Evolutionary conservation across 495 filamentous ascomycete genomes (phyloP).

Genomic region (Lasiosphaeris hirsuta): DNA sequence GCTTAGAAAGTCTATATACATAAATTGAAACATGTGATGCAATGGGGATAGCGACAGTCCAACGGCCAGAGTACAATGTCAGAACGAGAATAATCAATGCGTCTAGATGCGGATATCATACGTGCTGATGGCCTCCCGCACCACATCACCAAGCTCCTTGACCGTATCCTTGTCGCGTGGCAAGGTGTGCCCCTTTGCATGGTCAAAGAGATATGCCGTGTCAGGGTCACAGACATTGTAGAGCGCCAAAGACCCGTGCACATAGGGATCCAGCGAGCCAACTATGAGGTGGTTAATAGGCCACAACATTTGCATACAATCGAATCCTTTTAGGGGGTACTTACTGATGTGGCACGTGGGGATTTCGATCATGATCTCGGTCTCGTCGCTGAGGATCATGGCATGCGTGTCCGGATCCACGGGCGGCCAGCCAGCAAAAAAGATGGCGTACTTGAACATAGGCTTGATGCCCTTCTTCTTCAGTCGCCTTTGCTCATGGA

Average conservation of each 20-base stretch:
- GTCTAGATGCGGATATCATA: conserved; percentile 24
- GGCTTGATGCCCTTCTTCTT: conserved; percentile 44
- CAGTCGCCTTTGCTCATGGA: conserved; percentile 48
- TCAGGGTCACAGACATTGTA: conserved; percentile 59
- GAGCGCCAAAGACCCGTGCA: conserved; percentile 54
- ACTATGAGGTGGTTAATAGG: conserved; percentile 27
- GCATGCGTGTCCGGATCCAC: conserved; percentile 44
- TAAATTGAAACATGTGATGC: background rate
- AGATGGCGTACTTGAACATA: conserved; percentile 54
- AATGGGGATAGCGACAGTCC: background rate
- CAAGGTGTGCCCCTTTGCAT: conserved; percentile 55
- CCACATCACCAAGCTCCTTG: conserved; percentile 47
- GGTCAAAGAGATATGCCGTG: conserved; percentile 55
- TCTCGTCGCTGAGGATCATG: conserved; percentile 51
- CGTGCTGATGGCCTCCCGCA: conserved; percentile 36
- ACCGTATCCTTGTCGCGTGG: conserved; percentile 50
- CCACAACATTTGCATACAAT: background rate
- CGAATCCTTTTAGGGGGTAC: conserved; percentile 4
- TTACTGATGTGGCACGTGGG: conserved; percentile 57
- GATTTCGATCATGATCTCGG: conserved; percentile 48
- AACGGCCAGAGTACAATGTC: background rate
- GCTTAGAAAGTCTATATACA: background rate
- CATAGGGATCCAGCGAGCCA: conserved; percentile 55
- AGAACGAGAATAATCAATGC: background rate
- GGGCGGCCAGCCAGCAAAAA: conserved; percentile 58